Evolutionary conservation across 2,329 filamentous ascomycete species (phyloP), one percentile per base, ranked within the genome.

Genomic region (Lecanosticta acicola): DNA sequence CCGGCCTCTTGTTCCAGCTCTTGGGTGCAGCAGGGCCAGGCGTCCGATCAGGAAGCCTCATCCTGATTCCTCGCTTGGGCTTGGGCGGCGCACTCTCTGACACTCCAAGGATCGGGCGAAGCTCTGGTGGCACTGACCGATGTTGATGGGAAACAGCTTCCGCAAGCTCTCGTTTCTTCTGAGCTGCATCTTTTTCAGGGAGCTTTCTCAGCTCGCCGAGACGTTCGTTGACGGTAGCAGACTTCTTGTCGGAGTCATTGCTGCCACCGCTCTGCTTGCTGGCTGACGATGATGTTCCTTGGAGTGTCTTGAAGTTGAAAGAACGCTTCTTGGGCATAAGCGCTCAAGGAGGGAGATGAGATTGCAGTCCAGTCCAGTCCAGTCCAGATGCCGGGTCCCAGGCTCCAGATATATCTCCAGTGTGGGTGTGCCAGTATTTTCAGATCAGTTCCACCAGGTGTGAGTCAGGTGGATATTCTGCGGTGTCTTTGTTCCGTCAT

Each of bases 261-360:
- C 58, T 54, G 32, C 59, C 54, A 51, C 62, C 65, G 2, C 64
- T 62, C 50, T 69, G 65, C 11, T 67, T 64, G 49, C 68, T 66
- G 54, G 57, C 59, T 38, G 55, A 55, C 33, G 56, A 54, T 35
- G 50, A 54, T 11, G 46, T 42, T 26, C 67, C 67, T 56, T 69
- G 65, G 34, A 67, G 59, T 49, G 67, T 63, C 43, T 66, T 66
- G 53, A 71, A 68, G 47, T 64, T 62, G 34, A 65, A 67, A 13
- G 63, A 61, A 50, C 69, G 67, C 59, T 73, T 73, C 64, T 73
- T 74, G 55, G 72, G 71, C 72, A 75, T 75, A 49, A 51, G 50
- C 49, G 48, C 47, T 45, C 47, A 46, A 45, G 39, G 17, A 35
- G 32, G 5, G 19, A 36, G 26, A n/a, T n/a, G n/a, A 37, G n/a